Evolutionary conservation across 192 early-diverging fungal genomes (phyloP), one percentile per base, ranked within the genome.

Genomic region (Coemansia sp.): DNA sequence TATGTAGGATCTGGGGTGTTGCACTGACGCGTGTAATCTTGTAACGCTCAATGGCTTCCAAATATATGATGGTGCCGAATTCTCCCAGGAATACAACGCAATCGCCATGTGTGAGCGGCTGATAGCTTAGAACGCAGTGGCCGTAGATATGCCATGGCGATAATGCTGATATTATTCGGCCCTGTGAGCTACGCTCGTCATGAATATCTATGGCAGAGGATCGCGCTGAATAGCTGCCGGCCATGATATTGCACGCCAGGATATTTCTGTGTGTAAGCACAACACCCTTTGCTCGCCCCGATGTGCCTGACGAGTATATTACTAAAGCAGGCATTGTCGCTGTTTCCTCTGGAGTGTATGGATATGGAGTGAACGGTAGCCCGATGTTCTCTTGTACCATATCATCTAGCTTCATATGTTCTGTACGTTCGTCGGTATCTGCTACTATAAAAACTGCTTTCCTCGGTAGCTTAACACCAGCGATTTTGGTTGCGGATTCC

Each of bases 231-330:
- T 64, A 71, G 3, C 72, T 56, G 15, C 40, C 59, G 16, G 58
- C 40, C 45, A 70, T 53, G 6, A 40, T 46, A 29, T 62, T 62
- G 35, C 59, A 46, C 1, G 68, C 39, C 0, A 79, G 48, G 16
- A 83, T 43, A 43, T 79, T 83, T 42, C 69, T 64, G 37, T 79
- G 81, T 0, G 72, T 70, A 28, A 83, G 64, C 65, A 72, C 59
- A 15, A 71, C 59, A 12, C 75, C 81, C 61, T 75, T 77, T 15
- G 76, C 37, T 3, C 18, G 23, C 2, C 81, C 81, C 2, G 81
- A 68, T 0, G 76, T 79, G 15, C 81, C 81, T 4, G 81, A 78
- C 13, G 81, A 66, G 45, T 72, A 79, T 0, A 67, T 35, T 3
- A 82, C 60, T 28, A 77, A 58, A 1, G 79, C 74, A 2, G 70